Evolutionary conservation across 148 eudicot species (phyloP).

Genomic region (Polygonum aviculare): DNA sequence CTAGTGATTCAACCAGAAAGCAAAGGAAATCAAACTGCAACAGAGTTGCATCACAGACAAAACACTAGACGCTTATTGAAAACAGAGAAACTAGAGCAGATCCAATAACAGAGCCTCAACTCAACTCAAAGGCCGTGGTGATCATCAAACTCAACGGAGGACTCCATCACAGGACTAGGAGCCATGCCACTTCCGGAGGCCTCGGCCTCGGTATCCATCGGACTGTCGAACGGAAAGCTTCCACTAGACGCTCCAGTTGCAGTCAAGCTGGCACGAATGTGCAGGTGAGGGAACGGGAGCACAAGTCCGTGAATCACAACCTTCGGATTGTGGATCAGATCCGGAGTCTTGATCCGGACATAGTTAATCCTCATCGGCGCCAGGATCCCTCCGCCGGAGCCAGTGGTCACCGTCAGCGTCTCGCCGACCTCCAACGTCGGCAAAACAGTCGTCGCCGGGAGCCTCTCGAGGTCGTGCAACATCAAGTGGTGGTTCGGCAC

Average conservation of each 20-base stretch:
- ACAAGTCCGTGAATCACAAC: constrained; percentile 62
- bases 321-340: constrained; percentile 58
- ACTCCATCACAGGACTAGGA: constrained; percentile 17
- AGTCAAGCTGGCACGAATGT: constrained; percentile 23
- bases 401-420: constrained; percentile 43
- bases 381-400: constrained; percentile 38
- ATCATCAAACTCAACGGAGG: constrained; percentile 32
- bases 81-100: not conserved
- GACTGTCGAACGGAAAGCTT: constrained; percentile 12
- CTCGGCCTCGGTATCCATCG: constrained; percentile 1
- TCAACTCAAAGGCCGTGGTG: constrained; percentile 29
- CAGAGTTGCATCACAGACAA: not conserved
- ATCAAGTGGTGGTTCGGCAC: constrained; percentile 50
- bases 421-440: constrained; percentile 49
- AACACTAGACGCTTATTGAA: not conserved
- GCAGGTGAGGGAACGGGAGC: constrained; percentile 58
- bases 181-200: constrained; percentile 10
- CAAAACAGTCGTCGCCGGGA: constrained; percentile 38
- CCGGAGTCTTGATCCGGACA: constrained; percentile 44
- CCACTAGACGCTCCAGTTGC: not conserved
- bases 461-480: constrained; percentile 41
- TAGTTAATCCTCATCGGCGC: constrained; percentile 66
- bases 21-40: not conserved
- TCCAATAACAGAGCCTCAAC: not conserved
- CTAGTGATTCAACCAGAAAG: not conserved